These are phyloP conservation scores for Circinella minor DNA, from an alignment of 371 early-diverging fungal species.

Conservation along the genomic window DNA sequence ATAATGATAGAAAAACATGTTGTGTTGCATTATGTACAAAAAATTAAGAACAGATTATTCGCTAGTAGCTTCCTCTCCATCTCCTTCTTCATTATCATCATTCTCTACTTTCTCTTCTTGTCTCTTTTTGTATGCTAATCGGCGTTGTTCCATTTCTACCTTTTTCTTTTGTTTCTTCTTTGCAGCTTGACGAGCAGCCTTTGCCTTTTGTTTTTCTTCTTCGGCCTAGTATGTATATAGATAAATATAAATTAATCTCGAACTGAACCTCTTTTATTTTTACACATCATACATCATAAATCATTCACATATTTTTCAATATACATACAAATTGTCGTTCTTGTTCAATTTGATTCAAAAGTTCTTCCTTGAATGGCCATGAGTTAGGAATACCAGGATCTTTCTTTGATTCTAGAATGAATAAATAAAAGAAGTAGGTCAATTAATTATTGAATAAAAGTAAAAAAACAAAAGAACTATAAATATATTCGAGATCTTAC, in stretches of 20 bases:
- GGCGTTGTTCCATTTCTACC: slow-evolving; percentile 13
- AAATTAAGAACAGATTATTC: neutral
- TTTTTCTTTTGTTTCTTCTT: slow-evolving; percentile 17
- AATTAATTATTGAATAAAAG: neutral
- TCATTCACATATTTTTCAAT: neutral
- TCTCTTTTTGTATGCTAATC: slow-evolving; percentile 13
- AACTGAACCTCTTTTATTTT: too few relatives aligned
- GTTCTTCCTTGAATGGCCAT: slow-evolving; percentile 58
- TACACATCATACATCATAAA: too few relatives aligned
- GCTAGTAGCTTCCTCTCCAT: neutral
- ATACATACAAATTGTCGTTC: slow-evolving; percentile 38
- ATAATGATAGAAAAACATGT: neutral
- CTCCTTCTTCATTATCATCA: neutral
- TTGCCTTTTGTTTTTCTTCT: slow-evolving; percentile 32
- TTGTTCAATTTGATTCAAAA: slow-evolving; percentile 55
- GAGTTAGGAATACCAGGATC: slow-evolving; percentile 61
- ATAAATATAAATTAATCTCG: neutral
- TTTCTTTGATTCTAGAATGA: slow-evolving; percentile 28
- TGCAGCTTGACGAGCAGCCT: slow-evolving; percentile 26
- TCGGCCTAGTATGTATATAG: slow-evolving; percentile 16
- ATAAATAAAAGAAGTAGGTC: neutral
- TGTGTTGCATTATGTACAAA: slow-evolving; percentile 2
- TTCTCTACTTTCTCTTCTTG: neutral
- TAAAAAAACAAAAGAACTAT: neutral
- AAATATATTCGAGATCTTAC: slow-evolving; percentile 29